Evolutionary conservation across 768 basidiomycete genomes (phyloP).

Genomic region (Suillus placidus): DNA sequence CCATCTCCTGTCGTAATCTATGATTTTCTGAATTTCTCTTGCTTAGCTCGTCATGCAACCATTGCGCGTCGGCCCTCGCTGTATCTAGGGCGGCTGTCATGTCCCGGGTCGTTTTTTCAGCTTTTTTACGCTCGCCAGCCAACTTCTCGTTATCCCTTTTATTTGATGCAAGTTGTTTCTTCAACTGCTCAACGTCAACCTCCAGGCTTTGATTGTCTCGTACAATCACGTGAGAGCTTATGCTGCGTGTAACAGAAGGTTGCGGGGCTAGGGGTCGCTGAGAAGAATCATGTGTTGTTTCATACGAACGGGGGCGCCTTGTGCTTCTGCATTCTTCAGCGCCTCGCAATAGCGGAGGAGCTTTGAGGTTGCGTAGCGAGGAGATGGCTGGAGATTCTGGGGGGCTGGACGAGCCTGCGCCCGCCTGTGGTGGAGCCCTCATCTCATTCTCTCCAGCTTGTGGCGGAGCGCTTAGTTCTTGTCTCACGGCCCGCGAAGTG

Average conservation of each 20-base stretch:
- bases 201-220: conserved; percentile 2
- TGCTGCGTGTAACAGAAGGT: neutral
- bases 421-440: neutral
- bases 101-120: too few species aligned
- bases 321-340: too few species aligned
- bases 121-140: neutral
- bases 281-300: neutral
- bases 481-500: too few species aligned
- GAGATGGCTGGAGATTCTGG: neutral
- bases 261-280: neutral
- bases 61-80: neutral
- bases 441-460: neutral
- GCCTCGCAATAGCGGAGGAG: neutral
- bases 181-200: neutral
- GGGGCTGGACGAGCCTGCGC: neutral
- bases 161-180: neutral
- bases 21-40: neutral
- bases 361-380: neutral
- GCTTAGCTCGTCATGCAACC: neutral
- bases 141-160: neutral
- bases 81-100: neutral
- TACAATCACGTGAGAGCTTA: neutral
- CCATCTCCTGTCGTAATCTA: neutral
- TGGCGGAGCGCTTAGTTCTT: neutral
- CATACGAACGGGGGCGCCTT: too few species aligned